A percentile compares a stretch with the other conserved stretches of the same genome.
These are phyloP conservation scores for Citrus maxima DNA, from an alignment of 345 rosid genomes.

Conservation along the genomic window DNA sequence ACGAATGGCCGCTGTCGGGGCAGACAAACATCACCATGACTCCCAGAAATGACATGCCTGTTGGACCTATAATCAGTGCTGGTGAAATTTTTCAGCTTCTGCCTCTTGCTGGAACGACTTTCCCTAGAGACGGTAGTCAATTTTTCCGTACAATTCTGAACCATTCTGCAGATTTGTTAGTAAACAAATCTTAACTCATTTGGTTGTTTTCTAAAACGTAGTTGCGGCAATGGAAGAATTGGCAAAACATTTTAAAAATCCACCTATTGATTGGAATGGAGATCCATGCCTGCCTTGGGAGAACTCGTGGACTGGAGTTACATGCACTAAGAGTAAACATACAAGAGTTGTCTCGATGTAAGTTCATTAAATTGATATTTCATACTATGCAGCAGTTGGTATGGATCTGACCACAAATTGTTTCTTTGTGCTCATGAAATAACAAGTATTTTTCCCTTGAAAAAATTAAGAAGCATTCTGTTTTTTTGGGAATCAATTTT, in stretches of 20 bases:
- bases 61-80: slow-evolving; percentile 73
- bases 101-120: slow-evolving; percentile 64
- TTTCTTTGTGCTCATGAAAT: neutral
- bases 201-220: slow-evolving; percentile 11
- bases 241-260: slow-evolving; percentile 48
- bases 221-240: slow-evolving; percentile 63
- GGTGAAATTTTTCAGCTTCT: slow-evolving; percentile 76
- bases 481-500: neutral
- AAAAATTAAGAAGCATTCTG: neutral
- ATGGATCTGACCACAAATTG: neutral
- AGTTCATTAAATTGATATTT: slow-evolving; percentile 23
- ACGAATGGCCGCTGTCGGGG: slow-evolving; percentile 75
- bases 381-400: neutral
- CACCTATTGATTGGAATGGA: slow-evolving; percentile 79
- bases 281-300: slow-evolving; percentile 86
- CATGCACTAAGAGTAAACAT: slow-evolving; percentile 52
- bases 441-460: neutral
- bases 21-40: slow-evolving; percentile 54
- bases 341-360: slow-evolving; percentile 64
- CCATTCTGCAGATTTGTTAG: neutral
- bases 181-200: neutral
- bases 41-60: slow-evolving; percentile 38
- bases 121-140: slow-evolving; percentile 59
- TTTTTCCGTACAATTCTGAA: neutral
- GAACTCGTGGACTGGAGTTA: slow-evolving; percentile 86